These are phyloP conservation scores for Scutellaria barbata DNA, from an alignment of 257 asterid species.

Conservation along the genomic window DNA sequence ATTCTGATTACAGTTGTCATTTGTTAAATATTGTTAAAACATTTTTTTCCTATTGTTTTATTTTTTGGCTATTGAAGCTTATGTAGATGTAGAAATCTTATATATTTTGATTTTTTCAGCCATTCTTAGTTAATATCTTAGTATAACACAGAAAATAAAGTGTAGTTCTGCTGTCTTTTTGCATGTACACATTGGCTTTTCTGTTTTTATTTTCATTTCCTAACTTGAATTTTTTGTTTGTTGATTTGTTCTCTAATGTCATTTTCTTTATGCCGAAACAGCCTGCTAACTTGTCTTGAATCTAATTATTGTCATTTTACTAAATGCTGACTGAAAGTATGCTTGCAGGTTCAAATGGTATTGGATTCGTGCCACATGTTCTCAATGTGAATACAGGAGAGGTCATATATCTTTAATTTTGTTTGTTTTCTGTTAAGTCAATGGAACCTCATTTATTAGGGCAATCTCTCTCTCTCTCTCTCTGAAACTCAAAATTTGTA, in stretches of 20 bases:
- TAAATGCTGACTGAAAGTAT: conserved; percentile 26
- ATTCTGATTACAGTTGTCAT: conserved; percentile 12
- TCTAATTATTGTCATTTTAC: neutral
- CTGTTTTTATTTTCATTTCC: neutral
- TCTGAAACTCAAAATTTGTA: conserved; percentile 21
- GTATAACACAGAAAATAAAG: no score
- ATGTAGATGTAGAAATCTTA: neutral
- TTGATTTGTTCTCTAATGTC: neutral
- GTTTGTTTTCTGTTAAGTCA: conserved; percentile 5
- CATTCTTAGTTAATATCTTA: no score
- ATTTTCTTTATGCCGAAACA: neutral
- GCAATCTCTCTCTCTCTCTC: conserved; percentile 5
- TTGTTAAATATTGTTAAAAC: neutral
- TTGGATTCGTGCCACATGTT: conserved; percentile 51
- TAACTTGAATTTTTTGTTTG: neutral
- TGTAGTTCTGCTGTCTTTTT: conserved; percentile 3
- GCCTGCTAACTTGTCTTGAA: conserved; percentile 14
- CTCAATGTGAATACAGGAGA: conserved; percentile 56
- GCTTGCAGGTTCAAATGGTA: conserved; percentile 56
- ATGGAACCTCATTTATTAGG: neutral
- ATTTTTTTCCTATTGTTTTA: conserved; percentile 1
- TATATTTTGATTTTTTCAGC: neutral
- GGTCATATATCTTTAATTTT: conserved; percentile 32
- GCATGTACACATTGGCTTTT: neutral
- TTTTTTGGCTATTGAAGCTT: neutral